Evolutionary conservation across 208 protist genomes (phyloP).

Genomic region (Wallacemonas sp.): DNA sequence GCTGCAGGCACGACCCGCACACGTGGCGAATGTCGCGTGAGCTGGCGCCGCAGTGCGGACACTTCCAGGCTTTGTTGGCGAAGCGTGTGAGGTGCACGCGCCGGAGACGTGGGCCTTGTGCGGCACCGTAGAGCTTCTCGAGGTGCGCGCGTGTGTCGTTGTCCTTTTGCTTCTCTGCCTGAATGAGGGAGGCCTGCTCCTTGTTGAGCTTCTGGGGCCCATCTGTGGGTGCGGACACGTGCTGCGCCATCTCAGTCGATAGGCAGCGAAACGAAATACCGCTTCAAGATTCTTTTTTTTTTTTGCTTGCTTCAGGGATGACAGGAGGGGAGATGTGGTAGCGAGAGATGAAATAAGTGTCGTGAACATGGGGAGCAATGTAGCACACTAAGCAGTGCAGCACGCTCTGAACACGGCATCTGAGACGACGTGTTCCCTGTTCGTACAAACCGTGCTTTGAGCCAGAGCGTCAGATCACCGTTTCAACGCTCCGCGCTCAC

Average conservation of each 20-base stretch:
- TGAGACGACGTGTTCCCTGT: no score
- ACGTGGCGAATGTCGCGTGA: slow-evolving; percentile 52
- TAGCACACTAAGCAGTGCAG: no score
- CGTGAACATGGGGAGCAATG: no score
- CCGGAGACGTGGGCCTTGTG: slow-evolving; percentile 16
- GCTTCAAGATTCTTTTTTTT: no score
- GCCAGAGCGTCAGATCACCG: no score
- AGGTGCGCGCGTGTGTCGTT: slow-evolving; percentile 40
- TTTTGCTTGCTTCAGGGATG: no score
- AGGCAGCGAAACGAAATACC: no score
- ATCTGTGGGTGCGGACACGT: slow-evolving; percentile 23
- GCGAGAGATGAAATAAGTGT: no score
- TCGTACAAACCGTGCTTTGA: no score
- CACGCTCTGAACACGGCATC: no score
- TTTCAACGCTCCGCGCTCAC: no score
- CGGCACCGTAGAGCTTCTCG: slow-evolving; percentile 40
- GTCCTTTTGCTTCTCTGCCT: slow-evolving; percentile 52
- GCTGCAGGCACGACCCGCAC: slow-evolving; percentile 44
- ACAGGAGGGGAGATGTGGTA: no score
- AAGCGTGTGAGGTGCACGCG: slow-evolving; percentile 35
- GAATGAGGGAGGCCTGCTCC: slow-evolving; percentile 35
- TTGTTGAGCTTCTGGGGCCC: slow-evolving; percentile 30
- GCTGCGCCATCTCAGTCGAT: slow-evolving; percentile 38
- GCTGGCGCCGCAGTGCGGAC: slow-evolving; percentile 27
- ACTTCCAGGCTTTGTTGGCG: slow-evolving; percentile 32